Evolutionary conservation across 306 rosid genomes (phyloP).

Genomic region (Benincasa hispida): DNA sequence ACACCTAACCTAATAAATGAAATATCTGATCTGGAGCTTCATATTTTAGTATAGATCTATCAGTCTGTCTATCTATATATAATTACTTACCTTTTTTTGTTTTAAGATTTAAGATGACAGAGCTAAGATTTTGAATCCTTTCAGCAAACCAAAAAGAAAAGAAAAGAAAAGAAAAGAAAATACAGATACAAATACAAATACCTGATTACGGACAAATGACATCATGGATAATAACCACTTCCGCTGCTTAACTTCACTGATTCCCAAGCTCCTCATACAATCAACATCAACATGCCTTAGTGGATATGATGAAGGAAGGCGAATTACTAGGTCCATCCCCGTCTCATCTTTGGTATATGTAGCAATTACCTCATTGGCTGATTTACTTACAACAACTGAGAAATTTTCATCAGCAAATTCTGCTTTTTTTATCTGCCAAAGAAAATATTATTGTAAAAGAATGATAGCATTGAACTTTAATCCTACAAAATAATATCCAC

Average conservation of each 20-base stretch:
- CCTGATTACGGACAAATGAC: slow-evolving; percentile 90
- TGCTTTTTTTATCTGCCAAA: slow-evolving; percentile 70
- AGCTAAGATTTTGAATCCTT: neutral
- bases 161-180: too few relatives aligned
- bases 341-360: slow-evolving; percentile 96
- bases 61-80: too few relatives aligned
- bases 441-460: neutral
- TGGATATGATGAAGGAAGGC: slow-evolving; percentile 87
- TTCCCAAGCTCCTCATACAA: slow-evolving; percentile 81
- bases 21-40: neutral
- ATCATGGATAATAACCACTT: slow-evolving; percentile 96
- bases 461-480: neutral
- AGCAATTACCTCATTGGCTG: slow-evolving; percentile 94
- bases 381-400: slow-evolving; percentile 76
- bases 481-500: neutral
- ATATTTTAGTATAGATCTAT: too few relatives aligned
- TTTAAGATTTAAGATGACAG: neutral
- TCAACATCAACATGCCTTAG: slow-evolving; percentile 84
- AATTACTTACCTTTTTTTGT: neutral
- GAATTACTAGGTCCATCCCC: slow-evolving; percentile 89
- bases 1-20: neutral
- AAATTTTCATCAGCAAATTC: slow-evolving; percentile 72
- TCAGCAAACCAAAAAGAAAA: neutral
- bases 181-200: slow-evolving; percentile 3
- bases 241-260: slow-evolving; percentile 80